Conservation (phyloP, 306 rosid species). For the Fragaria ananassa region DNA sequence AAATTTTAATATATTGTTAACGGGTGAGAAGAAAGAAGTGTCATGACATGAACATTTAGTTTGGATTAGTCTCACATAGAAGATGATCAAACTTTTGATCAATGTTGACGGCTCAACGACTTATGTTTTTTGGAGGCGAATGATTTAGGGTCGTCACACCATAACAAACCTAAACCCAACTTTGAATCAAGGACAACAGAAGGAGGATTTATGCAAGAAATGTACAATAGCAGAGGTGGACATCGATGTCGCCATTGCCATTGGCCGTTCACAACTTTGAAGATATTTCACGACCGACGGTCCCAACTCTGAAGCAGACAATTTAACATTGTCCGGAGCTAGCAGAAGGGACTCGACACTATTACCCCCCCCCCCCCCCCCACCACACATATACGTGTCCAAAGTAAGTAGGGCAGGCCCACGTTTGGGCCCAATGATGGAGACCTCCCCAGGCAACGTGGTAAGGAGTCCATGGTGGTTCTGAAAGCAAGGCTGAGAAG, state of each 20-base stretch:
- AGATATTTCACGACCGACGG: slow-evolving; percentile 20
- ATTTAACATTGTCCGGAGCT: neutral
- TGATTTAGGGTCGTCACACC: neutral
- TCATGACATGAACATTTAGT: too few relatives aligned
- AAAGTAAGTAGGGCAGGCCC: neutral
- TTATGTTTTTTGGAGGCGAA: neutral
- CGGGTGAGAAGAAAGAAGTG: too few relatives aligned
- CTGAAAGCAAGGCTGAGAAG: neutral
- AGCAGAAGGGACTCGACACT: neutral
- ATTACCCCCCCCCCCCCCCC: too few relatives aligned
- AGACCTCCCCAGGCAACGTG: slow-evolving; percentile 23
- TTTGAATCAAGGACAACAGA: neutral
- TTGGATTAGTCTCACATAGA: too few relatives aligned
- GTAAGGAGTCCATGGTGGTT: slow-evolving; percentile 13
- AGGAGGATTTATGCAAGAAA: neutral
- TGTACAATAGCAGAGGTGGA: neutral
- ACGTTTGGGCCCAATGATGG: neutral
- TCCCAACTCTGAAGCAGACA: neutral
- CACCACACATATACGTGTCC: neutral
- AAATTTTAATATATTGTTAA: too few relatives aligned
- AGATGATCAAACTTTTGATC: too few relatives aligned
- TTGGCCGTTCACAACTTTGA: neutral
- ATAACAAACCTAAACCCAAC: neutral
- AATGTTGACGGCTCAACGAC: too few relatives aligned
- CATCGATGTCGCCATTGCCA: neutral